These are phyloP conservation scores for Ascochyta viciae-villosae DNA, from an alignment of 2,329 filamentous ascomycete species.

Conservation along the genomic window DNA sequence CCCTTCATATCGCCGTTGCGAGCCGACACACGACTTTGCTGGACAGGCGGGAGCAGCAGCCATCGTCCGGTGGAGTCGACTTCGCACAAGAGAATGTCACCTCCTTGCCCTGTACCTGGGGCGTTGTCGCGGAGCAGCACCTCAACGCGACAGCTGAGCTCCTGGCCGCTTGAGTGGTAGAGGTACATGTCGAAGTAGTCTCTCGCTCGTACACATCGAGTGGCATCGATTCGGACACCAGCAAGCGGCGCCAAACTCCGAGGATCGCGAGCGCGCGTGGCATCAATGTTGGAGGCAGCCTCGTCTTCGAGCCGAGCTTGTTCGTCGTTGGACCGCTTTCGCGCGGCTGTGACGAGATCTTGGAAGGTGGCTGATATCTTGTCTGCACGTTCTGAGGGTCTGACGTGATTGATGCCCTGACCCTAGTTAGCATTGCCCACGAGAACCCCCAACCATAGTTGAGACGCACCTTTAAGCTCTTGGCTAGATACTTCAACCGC, in stretches of 20 bases:
- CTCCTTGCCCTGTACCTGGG: constrained; percentile 68
- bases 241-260: constrained; percentile 75
- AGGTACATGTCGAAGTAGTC: constrained; percentile 89
- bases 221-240: constrained; percentile 74
- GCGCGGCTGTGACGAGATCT: constrained; percentile 76
- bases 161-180: constrained; percentile 86
- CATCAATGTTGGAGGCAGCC: constrained; percentile 82
- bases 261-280: constrained; percentile 79
- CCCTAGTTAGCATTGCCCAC: constrained; percentile 37
- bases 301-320: constrained; percentile 80
- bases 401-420: constrained; percentile 64
- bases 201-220: constrained; percentile 83
- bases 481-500: constrained; percentile 84
- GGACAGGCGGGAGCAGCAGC: constrained; percentile 91
- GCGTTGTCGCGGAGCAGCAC: constrained; percentile 83
- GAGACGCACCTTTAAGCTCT: constrained; percentile 72
- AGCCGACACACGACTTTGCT: constrained; percentile 75
- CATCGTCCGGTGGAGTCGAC: constrained; percentile 79
- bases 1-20: constrained; percentile 74
- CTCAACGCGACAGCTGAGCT: constrained; percentile 88
- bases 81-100: constrained; percentile 92
- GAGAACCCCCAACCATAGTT: background rate
- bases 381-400: constrained; percentile 63
- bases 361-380: constrained; percentile 70
- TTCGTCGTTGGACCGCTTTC: constrained; percentile 76